Evolutionary conservation across 345 rosid genomes (phyloP).

Genomic region (Euclidium syriacum): DNA sequence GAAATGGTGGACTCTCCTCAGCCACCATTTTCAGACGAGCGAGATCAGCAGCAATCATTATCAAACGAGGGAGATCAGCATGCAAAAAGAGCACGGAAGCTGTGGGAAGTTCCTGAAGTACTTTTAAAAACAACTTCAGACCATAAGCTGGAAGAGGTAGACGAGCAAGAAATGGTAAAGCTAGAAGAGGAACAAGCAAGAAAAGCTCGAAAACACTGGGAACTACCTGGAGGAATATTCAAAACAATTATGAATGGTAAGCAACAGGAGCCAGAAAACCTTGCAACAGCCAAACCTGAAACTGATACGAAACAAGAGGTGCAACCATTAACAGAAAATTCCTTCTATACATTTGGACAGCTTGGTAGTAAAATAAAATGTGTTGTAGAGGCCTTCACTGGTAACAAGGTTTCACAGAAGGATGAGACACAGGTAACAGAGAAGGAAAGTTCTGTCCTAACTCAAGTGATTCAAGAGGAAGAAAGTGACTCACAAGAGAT

Average conservation of each 20-base stretch:
- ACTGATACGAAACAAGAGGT: conserved; percentile 26
- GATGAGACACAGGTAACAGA: conserved; percentile 30
- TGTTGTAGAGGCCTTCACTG: conserved; percentile 34
- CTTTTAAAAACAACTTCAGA: conserved; percentile 26
- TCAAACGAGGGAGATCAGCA: conserved; percentile 29
- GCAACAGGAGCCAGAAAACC: conserved; percentile 30
- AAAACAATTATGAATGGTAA: conserved; percentile 25
- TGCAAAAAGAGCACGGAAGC: conserved; percentile 25
- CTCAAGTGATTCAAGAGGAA: conserved; percentile 26
- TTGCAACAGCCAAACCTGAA: conserved; percentile 33
- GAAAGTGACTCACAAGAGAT: conserved; percentile 33
- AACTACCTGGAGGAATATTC: conserved; percentile 26
- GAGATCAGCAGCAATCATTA: conserved; percentile 12
- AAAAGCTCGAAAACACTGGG: conserved; percentile 35
- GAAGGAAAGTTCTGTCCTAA: conserved; percentile 20
- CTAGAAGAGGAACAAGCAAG: conserved; percentile 33
- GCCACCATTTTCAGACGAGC: conserved; percentile 10
- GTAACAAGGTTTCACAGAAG: conserved; percentile 32
- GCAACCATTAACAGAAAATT: conserved; percentile 24
- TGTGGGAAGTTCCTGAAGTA: conserved; percentile 27
- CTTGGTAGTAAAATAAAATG: conserved; percentile 24
- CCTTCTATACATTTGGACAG: conserved; percentile 36
- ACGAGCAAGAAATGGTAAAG: conserved; percentile 30
- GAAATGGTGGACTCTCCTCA: conserved; percentile 22
- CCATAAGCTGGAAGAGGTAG: conserved; percentile 31